Percentiles rank a stretch among this genome's conserved stretches.
These are phyloP conservation scores for Spinellus fusiger DNA, from an alignment of 192 early-diverging fungal species.

Conservation along the genomic window DNA sequence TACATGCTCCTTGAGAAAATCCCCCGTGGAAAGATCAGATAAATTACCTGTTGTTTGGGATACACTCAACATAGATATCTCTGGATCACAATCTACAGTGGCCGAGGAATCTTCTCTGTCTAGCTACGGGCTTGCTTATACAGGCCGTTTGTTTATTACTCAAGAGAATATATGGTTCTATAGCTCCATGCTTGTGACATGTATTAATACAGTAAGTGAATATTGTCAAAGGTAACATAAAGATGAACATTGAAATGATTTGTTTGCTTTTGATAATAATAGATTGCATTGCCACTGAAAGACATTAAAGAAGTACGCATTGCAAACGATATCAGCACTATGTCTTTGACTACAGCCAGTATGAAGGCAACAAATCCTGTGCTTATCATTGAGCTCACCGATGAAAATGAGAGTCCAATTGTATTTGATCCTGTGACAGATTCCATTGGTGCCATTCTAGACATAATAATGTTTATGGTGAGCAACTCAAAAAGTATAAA, in stretches of 20 bases:
- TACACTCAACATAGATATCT: not conserved
- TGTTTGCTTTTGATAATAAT: constrained; percentile 1
- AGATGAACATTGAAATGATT: too few species aligned
- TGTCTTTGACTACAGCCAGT: too few species aligned
- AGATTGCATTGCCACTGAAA: constrained; percentile 39
- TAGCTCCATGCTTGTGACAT: constrained; percentile 52
- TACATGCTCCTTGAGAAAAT: constrained; percentile 5
- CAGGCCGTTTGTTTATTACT: constrained; percentile 53
- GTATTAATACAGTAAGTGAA: constrained; percentile 43
- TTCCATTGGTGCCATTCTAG: constrained; percentile 19
- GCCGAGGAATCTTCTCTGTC: constrained; percentile 1
- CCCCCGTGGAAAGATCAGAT: not conserved
- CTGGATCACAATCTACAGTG: not conserved
- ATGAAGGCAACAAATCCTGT: constrained; percentile 4
- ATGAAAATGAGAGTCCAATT: constrained; percentile 13
- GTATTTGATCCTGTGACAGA: constrained; percentile 16
- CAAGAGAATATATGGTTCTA: constrained; percentile 62
- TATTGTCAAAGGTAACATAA: too few species aligned
- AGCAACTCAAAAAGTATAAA: constrained; percentile 6
- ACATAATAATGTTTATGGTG: constrained; percentile 20
- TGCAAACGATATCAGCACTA: constrained; percentile 4
- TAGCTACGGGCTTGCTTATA: constrained; percentile 30
- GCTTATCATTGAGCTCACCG: not conserved
- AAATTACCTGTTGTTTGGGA: not conserved
- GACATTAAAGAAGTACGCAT: constrained; percentile 36